Percentiles rank a stretch among this genome's conserved stretches.
These are phyloP conservation scores for Eucalyptus camaldulensis DNA, from an alignment of 345 rosid genomes.

Conservation along the genomic window DNA sequence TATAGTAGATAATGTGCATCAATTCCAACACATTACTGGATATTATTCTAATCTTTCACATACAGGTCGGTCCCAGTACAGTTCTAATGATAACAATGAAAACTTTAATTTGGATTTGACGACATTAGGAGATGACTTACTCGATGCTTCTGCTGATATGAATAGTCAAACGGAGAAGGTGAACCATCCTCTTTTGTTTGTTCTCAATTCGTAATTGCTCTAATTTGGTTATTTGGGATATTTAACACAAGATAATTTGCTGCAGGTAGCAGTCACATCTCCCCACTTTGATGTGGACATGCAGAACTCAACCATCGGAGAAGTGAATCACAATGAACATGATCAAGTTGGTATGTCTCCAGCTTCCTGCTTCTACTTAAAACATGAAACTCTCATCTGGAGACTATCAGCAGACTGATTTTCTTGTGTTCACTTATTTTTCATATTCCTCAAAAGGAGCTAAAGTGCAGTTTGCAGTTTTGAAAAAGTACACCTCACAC, in stretches of 20 bases:
- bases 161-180: constrained; percentile 9
- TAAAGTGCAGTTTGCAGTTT: background rate
- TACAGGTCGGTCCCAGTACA: constrained; percentile 4
- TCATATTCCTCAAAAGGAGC: background rate
- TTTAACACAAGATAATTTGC: constrained; percentile 14
- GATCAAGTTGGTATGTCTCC: constrained; percentile 25
- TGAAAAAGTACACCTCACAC: background rate
- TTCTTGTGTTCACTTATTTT: background rate
- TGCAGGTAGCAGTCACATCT: constrained; percentile 15
- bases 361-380: background rate
- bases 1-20: constrained; percentile 3
- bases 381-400: background rate
- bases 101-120: background rate
- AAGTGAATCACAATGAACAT: constrained; percentile 1
- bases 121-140: constrained; percentile 7
- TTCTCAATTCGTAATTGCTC: background rate
- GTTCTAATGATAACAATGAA: constrained; percentile 1
- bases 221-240: background rate
- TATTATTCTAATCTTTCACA: constrained; percentile 9
- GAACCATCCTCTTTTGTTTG: constrained; percentile 2
- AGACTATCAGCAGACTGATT: background rate
- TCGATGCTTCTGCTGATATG: constrained; percentile 3
- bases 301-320: constrained; percentile 6
- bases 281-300: background rate
- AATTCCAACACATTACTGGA: background rate